Base-by-base conservation (phyloP, 257 asterid species). In the Leonotis leonurus region DNA sequence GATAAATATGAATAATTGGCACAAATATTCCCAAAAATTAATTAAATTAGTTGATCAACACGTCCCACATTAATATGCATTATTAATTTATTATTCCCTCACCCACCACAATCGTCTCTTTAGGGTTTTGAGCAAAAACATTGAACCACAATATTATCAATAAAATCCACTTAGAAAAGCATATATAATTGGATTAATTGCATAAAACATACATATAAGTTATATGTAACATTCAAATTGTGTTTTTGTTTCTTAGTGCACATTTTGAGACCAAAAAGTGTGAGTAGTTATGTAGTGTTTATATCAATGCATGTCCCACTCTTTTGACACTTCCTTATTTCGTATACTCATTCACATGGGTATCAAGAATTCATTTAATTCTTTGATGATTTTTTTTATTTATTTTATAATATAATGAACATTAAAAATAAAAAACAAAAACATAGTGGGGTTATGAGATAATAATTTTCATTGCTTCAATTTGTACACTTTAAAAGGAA, bases 171-270 rank as follows among this genome's bases (percentile, higher is more conserved):
- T 57, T 39, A 9, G 14, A 18, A 16, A 69, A 46, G 7, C 21
- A 64, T 13, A 24, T 3, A 14, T 1, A 7, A 57, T 16, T 14
- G 7, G 39, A 49, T 39, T 3, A 37, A 40, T 58, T 51, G 41
- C 58, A 43, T 9, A 41, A 43, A 24, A 58, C 30, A 40, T 7
- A 12, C 25, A 22, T 21, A 60, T 16, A 65, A 17, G 53, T 57
- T 48, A 27, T 43, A 53, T 53, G 60, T 29, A 30, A 27, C 18
- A 44, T 49, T 54, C 65, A 75, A 64, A 70, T 70, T 54, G 52
- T 29, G 39, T 40, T 29, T 70, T 75, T 75, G 80, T 75, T 62
- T 66, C 36, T 60, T 75, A 56, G 64, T 51, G 52, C 33, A 66
- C 67, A 59, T 10, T 41, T 40, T 44, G 5, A n/a, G 46, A 43